Conservation (phyloP, 305 asterid species). For the Fraxinus baroniana region DNA sequence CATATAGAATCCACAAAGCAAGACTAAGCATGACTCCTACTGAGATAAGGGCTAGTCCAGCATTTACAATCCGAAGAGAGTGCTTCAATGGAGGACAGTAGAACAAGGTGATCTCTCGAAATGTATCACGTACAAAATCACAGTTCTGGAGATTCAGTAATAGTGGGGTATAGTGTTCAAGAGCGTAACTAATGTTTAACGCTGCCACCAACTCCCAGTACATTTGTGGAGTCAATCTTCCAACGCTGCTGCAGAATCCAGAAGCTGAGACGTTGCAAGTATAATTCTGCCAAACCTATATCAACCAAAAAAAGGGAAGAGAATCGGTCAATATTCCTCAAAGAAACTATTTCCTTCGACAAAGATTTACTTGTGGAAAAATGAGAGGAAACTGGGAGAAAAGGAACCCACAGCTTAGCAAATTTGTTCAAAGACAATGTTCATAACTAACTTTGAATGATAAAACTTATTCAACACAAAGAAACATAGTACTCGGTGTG, state of each 20-base stretch:
- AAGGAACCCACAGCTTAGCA: not conserved
- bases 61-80: constrained; percentile 59
- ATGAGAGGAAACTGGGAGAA: not conserved
- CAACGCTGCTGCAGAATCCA: constrained; percentile 59
- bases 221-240: constrained; percentile 81
- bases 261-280: constrained; percentile 53
- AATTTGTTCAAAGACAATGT: not conserved
- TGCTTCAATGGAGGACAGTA: constrained; percentile 74
- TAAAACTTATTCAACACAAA: not conserved
- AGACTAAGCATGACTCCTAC: constrained; percentile 91
- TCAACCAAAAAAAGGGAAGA: not conserved
- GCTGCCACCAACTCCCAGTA: constrained; percentile 63
- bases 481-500: not conserved
- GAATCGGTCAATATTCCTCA: not conserved
- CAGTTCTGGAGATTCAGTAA: constrained; percentile 78
- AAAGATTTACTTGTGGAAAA: not conserved
- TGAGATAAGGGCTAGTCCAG: constrained; percentile 72
- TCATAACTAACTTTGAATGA: not conserved
- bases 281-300: constrained; percentile 80
- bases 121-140: constrained; percentile 80
- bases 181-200: constrained; percentile 76
- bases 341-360: not conserved
- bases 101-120: constrained; percentile 58
- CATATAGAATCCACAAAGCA: constrained; percentile 81
- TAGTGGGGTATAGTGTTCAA: constrained; percentile 71